Conservation (phyloP, 2,329 filamentous ascomycete genomes). For the Elsinoe fawcettii region DNA sequence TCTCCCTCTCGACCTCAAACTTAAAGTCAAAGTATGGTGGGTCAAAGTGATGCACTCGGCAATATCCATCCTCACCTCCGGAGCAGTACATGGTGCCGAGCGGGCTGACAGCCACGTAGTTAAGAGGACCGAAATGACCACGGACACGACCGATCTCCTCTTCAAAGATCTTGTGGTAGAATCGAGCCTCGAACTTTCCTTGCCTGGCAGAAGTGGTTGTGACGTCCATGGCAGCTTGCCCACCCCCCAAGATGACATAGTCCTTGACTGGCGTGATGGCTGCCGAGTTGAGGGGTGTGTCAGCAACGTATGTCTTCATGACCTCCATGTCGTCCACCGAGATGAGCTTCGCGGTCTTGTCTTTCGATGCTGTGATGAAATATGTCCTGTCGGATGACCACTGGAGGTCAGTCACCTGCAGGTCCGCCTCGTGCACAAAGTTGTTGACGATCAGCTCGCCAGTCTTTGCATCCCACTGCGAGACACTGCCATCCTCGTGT, state of each 20-base stretch:
- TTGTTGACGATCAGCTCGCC: constrained; percentile 76
- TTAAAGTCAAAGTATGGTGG: constrained; percentile 97
- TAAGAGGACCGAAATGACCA: constrained; percentile 93
- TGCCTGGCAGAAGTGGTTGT: constrained; percentile 88
- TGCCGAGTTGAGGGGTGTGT: constrained; percentile 94
- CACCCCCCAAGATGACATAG: constrained; percentile 94
- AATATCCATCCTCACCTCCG: constrained; percentile 96
- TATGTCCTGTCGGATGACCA: constrained; percentile 91
- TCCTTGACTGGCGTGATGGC: constrained; percentile 93
- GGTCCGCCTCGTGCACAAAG: constrained; percentile 77
- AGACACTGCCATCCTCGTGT: constrained; percentile 91
- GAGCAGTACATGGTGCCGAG: constrained; percentile 87
- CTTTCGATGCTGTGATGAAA: constrained; percentile 96
- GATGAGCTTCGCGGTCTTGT: constrained; percentile 93
- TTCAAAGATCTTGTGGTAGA: constrained; percentile 99
- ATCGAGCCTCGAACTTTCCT: constrained; percentile 98
- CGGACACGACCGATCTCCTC: constrained; percentile 96
- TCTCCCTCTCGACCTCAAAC: constrained; percentile 95
- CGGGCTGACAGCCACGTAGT: constrained; percentile 91
- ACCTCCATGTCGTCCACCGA: constrained; percentile 79
- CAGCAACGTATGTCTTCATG: constrained; percentile 84
- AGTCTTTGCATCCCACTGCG: constrained; percentile 83
- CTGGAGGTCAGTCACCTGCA: constrained; percentile 83
- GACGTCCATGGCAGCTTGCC: constrained; percentile 97
- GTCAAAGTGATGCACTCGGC: constrained; percentile 97